A percentile compares a stretch with the other conserved stretches of the same genome.
These are phyloP conservation scores for Colletotrichum lupini DNA, from an alignment of 2,329 filamentous ascomycete genomes.

Conservation along the genomic window DNA sequence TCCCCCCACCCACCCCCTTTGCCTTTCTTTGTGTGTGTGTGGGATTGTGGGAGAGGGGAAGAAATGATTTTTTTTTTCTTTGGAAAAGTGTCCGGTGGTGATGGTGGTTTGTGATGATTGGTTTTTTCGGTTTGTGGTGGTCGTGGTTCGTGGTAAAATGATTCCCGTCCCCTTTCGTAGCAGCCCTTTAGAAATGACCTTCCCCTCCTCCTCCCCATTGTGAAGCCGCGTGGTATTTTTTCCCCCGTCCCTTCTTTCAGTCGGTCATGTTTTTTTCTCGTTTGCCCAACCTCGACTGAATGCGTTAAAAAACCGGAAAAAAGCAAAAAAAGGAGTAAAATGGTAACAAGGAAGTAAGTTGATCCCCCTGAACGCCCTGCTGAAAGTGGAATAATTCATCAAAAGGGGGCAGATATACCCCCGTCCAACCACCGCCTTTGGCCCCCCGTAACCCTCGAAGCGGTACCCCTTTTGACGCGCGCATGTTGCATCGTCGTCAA, in stretches of 20 bases:
- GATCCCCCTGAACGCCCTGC: slow-evolving; percentile 32
- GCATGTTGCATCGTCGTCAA: not conserved
- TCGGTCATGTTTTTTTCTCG: slow-evolving; percentile 29
- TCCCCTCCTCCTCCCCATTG: not conserved
- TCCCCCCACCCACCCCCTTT: not conserved
- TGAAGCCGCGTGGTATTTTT: slow-evolving; percentile 33
- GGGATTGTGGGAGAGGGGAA: not conserved
- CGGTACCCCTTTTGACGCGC: slow-evolving; percentile 9
- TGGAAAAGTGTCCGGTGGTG: not conserved
- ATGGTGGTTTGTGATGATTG: slow-evolving; percentile 9
- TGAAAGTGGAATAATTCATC: slow-evolving; percentile 32
- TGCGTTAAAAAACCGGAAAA: slow-evolving; percentile 9
- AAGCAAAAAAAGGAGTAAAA: not conserved
- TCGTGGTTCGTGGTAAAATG: slow-evolving; percentile 11
- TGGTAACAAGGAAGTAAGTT: slow-evolving; percentile 8
- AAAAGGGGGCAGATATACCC: slow-evolving; percentile 25
- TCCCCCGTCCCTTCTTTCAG: slow-evolving; percentile 24
- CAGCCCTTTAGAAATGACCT: slow-evolving; percentile 29
- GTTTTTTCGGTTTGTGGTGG: slow-evolving; percentile 12
- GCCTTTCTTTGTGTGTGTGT: not conserved
- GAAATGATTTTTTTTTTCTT: slow-evolving; percentile 15
- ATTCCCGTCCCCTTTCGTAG: slow-evolving; percentile 29
- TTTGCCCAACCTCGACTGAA: slow-evolving; percentile 32
- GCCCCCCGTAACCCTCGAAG: slow-evolving; percentile 12
- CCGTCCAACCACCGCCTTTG: slow-evolving; percentile 3